Conservation (phyloP, 169 alveolate species). For the Sarcocystis neurona region DNA sequence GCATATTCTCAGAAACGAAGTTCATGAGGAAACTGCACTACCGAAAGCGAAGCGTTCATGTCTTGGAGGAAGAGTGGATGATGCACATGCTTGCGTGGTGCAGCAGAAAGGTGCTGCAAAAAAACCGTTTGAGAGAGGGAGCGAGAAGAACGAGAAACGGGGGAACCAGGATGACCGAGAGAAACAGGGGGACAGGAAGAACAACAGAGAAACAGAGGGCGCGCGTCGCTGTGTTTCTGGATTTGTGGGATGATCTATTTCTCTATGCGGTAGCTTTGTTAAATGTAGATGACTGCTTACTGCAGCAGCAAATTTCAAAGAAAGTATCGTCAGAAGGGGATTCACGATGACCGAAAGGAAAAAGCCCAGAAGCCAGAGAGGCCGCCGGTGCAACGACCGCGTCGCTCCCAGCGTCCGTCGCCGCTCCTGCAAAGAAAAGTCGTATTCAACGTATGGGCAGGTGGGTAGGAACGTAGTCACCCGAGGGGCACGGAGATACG, state of each 20-base stretch:
- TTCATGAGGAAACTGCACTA: no score
- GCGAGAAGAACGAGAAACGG: background rate
- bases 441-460: background rate
- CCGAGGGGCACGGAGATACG: background rate
- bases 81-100: no score
- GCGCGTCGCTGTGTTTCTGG: no score
- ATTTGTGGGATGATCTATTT: no score
- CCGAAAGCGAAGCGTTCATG: no score
- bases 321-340: slow-evolving; percentile 46
- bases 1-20: no score
- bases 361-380: slow-evolving; percentile 61
- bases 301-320: slow-evolving; percentile 62
- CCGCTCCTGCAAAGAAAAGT: background rate
- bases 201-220: no score
- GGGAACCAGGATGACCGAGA: background rate
- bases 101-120: no score
- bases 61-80: no score
- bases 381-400: slow-evolving; percentile 39
- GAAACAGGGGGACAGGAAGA: no score
- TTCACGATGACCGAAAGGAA: slow-evolving; percentile 31
- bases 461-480: background rate
- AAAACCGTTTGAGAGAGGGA: background rate
- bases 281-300: slow-evolving; percentile 18
- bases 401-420: background rate
- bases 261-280: no score